A percentile compares a stretch with the other conserved stretches of the same genome.
Conservation (phyloP, 2,329 filamentous ascomycete genomes). For the Fusarium sacchari region DNA sequence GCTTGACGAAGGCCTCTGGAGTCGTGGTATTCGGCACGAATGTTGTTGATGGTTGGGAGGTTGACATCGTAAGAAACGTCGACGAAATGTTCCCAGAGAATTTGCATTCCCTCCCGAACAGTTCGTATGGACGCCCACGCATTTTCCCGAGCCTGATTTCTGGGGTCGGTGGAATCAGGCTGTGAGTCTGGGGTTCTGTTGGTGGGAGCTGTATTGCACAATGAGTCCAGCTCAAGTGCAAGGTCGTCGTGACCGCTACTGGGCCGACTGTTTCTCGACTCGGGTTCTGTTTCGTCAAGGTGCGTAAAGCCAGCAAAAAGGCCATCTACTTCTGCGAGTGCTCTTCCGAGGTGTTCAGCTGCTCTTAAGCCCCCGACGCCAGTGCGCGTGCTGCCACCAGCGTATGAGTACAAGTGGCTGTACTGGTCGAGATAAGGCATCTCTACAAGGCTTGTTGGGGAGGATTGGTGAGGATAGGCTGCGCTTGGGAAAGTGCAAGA, state of each 20-base stretch:
- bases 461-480: no score
- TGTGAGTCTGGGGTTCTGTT: neutral
- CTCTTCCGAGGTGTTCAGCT: neutral
- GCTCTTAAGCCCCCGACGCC: neutral
- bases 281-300: constrained; percentile 4
- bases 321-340: constrained; percentile 22
- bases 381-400: neutral
- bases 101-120: constrained; percentile 6
- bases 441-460: accelerated
- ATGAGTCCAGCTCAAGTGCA: neutral
- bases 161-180: neutral
- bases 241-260: accelerated
- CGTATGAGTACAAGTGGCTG: neutral
- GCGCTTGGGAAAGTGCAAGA: neutral
- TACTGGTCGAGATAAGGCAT: neutral
- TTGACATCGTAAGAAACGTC: neutral
- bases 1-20: constrained; percentile 21
- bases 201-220: neutral
- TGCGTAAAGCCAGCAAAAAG: constrained; percentile 24
- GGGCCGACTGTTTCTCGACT: accelerated
- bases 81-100: constrained; percentile 13
- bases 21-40: constrained; percentile 3
- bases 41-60: neutral
- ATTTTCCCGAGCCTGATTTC: neutral
- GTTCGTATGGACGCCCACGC: constrained; percentile 14